Evolutionary conservation across 768 basidiomycete species (phyloP), one percentile per base, ranked within the genome.

Genomic region (Naganishia kalamii): DNA sequence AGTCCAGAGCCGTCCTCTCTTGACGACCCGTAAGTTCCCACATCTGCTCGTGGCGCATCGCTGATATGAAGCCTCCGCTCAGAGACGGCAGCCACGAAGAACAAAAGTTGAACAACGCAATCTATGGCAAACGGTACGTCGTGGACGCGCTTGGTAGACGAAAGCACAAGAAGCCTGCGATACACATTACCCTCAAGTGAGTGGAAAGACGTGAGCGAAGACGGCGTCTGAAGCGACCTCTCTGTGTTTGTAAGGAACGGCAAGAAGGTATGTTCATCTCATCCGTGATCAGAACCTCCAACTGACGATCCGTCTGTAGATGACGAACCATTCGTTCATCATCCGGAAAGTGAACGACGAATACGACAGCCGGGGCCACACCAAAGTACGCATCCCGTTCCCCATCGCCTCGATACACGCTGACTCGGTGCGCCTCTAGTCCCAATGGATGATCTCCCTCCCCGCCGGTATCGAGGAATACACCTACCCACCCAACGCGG

Each of bases 271-370:
- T 21, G 27, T 29, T 47, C 4, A 4, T 27, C 19, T 15, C 21
- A 11, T 11, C 6, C 6, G 21, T 23, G 19, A 6, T 19, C 25
- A 40, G 21, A 15, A 21, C 27, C 6, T 15, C 7, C 21, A n/a
- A 13, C 25, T 48, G 46, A 63, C 30, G 3, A 33, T 19, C n/a
- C 17, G 0, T 13, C 12, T 40, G 8, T 46, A 63, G 63, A 52
- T 64, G 50, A 64, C 51, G 23, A 46, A 64, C 23, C 63, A 64
- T 21, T 54, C 63, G 12, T 64, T 64, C 23, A 57, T 52, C 11
- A 54, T 64, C 37, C 35, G 54, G 1, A 57, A 57, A 15, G 32
- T 57, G 21, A 41, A 57, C 35, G 54, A 57, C 23, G 54, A 41
- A 23, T 57, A 57, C 37, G 54, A 57, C 37, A 57, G 54, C 40